Evolutionary conservation across 208 protist species (phyloP), one percentile per base, ranked within the genome.

Genomic region (Spongospora subterranea): DNA sequence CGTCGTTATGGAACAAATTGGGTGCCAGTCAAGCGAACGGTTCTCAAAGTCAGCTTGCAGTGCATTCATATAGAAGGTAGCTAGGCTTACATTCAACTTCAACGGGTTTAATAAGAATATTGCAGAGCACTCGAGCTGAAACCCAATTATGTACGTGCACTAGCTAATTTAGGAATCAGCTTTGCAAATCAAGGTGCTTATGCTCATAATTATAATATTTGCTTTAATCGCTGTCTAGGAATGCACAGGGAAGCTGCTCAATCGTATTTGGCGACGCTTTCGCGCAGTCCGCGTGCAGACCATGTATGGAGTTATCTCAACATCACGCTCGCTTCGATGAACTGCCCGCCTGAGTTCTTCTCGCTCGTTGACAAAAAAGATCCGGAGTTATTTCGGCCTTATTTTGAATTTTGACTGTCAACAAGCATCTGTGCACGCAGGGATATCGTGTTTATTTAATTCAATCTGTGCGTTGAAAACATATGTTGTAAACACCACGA

Each of bases 1-100:
- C 89, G 50, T n/a, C 65, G 29, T 53, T 93, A n/a, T 93, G 92
- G 92, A 93, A 93, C 91, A 93, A 93, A 41, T 90, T 93, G 0
- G 92, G 92, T 0, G 92, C 92, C 6, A 93, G 90, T 17, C 92
- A 92, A 0, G 92, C 92, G 43, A 93, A 93, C 90, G 71, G 90
- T 35, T 29, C 76, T 24, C 54, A 89, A 38, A 92, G 88, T 45
- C 88, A 65, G 13, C 11, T 13, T 32, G 88, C 88, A 35, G 54
- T 89, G 17, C 88, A 89, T 1, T 60, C 88, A 1, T 89, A 89
- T n/a, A 35, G n/a, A 82, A 82, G 71, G 71, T 82, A 39, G 6
- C 6, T 39, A 20, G 71, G 24, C 6, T 60, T 6, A 60, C 13
- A 60, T 60, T 29, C 50, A 29, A 29, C 50, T 60, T 24, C 13